phyloP scores from a whole-genome alignment of 2,329 filamentous ascomycete genomes.

The Daldinia sp. region DNA sequence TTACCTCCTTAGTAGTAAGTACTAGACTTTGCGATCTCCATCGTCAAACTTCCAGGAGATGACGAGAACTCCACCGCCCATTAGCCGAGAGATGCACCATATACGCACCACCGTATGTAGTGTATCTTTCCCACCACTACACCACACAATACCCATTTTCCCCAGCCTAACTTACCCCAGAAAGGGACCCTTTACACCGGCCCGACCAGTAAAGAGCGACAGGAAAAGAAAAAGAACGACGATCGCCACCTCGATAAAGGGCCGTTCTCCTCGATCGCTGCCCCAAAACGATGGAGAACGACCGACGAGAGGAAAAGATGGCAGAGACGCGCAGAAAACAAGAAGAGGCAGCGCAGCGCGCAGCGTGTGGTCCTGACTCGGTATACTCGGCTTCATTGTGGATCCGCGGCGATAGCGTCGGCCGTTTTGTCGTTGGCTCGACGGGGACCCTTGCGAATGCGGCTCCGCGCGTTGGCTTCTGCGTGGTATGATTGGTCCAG shows the following conservation, averaged over 20 bases:
- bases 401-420: constrained; percentile 37
- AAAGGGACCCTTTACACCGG: constrained; percentile 4
- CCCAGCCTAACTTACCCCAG: constrained; percentile 10
- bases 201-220: constrained; percentile 13
- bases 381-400: constrained; percentile 40
- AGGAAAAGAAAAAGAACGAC: background rate
- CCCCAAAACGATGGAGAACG: no score
- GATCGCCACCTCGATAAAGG: no score
- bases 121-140: background rate
- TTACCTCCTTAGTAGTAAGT: constrained; percentile 3
- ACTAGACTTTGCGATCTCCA: constrained; percentile 5
- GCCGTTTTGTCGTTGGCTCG: constrained; percentile 36
- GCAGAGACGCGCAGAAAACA: background rate
- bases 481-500: constrained; percentile 18
- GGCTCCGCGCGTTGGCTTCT: constrained; percentile 23
- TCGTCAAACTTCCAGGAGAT: constrained; percentile 15
- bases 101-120: background rate
- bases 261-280: no score
- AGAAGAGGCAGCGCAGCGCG: background rate
- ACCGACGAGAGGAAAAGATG: no score
- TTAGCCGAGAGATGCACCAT: constrained; percentile 8
- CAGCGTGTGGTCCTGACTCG: constrained; percentile 22
- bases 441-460: constrained; percentile 26
- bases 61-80: constrained; percentile 8
- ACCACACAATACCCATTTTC: background rate